Evolutionary conservation across 73 alveolate species (phyloP).

Genomic region (Strombidium stylifer): DNA sequence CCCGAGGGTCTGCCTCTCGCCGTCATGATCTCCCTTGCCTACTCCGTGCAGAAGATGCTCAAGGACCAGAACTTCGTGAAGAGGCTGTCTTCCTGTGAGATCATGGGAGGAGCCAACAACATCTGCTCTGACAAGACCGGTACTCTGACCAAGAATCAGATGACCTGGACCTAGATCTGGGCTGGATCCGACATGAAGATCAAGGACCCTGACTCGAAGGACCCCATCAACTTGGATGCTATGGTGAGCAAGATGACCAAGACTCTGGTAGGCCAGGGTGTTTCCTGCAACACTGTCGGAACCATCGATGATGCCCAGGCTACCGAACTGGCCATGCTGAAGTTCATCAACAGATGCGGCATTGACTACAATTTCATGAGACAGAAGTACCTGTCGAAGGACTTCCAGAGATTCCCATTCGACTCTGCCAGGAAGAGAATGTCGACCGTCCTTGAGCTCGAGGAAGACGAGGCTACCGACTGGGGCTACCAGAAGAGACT

Average conservation of each 20-base stretch:
- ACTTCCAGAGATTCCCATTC: slow-evolving; percentile 74
- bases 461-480: too few species aligned
- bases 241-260: slow-evolving; percentile 4
- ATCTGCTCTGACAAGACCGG: slow-evolving; percentile 81
- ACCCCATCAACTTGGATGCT: slow-evolving; percentile 26
- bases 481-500: slow-evolving; percentile 53
- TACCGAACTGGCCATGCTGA: slow-evolving; percentile 56
- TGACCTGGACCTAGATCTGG: slow-evolving; percentile 58
- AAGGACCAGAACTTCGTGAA: slow-evolving; percentile 68
- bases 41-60: slow-evolving; percentile 69
- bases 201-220: slow-evolving; percentile 6
- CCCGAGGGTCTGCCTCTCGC: slow-evolving; percentile 82
- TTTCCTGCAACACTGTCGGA: slow-evolving; percentile 52
- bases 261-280: slow-evolving; percentile 13
- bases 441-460: slow-evolving; percentile 77
- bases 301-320: slow-evolving; percentile 48
- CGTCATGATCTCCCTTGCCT: slow-evolving; percentile 69
- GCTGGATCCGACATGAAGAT: slow-evolving; percentile 30
- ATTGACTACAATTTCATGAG: slow-evolving; percentile 20
- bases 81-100: slow-evolving; percentile 80
- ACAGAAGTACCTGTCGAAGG: slow-evolving; percentile 12
- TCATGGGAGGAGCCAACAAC: slow-evolving; percentile 87
- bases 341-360: slow-evolving; percentile 21
- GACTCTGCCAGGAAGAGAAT: slow-evolving; percentile 90
- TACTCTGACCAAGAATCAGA: slow-evolving; percentile 66